These are phyloP conservation scores for Salvia miltiorrhiza DNA, from an alignment of 257 asterid genomes.

Conservation along the genomic window DNA sequence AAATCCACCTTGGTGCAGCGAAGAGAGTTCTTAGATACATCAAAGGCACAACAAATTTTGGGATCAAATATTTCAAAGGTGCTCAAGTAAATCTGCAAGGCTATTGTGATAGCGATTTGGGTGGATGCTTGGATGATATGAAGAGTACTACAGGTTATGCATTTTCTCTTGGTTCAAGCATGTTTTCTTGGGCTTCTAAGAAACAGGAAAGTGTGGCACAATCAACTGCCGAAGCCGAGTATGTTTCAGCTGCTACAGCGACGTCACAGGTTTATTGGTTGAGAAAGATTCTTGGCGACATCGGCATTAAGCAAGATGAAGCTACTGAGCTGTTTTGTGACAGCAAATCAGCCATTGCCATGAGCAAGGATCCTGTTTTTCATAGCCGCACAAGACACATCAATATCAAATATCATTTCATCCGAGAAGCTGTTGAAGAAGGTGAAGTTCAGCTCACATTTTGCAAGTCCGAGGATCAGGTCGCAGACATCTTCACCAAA, in stretches of 20 bases:
- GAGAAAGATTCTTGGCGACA: background rate
- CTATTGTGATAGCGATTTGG: background rate
- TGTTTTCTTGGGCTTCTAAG: background rate
- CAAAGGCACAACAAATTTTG: background rate
- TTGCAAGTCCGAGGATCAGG: slow-evolving; percentile 2
- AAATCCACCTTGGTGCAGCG: background rate
- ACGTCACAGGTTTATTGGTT: background rate
- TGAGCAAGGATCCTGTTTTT: background rate
- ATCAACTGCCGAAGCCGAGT: background rate
- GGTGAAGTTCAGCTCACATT: background rate
- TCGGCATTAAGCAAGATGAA: background rate
- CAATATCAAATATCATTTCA: background rate
- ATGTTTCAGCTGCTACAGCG: background rate
- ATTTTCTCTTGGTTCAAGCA: background rate
- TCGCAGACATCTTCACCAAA: background rate
- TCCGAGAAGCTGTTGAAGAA: background rate
- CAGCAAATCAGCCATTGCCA: background rate
- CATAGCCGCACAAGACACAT: background rate
- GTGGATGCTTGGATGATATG: background rate
- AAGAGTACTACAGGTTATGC: background rate
- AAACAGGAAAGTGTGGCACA: slow-evolving; percentile 10
- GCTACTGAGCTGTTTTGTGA: background rate
- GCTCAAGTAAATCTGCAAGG: background rate
- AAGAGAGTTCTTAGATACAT: background rate
- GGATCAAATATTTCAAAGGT: background rate